Base-by-base conservation (phyloP, 768 basidiomycete genomes). In the Mycena haematopus region DNA sequence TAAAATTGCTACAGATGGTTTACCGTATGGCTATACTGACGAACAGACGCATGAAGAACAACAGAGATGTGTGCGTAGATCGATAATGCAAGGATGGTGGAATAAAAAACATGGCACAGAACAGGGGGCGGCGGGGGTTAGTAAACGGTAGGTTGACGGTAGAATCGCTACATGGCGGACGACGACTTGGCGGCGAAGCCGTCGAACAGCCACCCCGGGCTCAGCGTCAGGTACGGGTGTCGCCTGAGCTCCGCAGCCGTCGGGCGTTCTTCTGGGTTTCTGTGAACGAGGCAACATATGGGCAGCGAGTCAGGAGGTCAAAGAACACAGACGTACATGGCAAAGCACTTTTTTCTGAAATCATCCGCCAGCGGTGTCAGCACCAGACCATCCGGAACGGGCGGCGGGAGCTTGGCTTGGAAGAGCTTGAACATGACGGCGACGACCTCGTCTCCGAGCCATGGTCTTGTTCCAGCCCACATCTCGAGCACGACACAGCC, bases 401-500 rank as follows among this genome's bases (percentile, higher is more conserved):
- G 96, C 10, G 97, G 97, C 27, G 91, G 88, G 65, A 87, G 84
- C 68, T 92, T 88, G 58, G 90, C 88, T 69, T 91, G 88, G 67
- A 93, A 96, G 40, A 97, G 82, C 95, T 96, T 93, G 76, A 93
- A 92, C 89, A 99, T 93, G 62, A 98, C 95, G 1, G 93, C 90
- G 63, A 98, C 84, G 65, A 86, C 86, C 75, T 96, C 93, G 68
- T 96, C 91, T 29, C 92, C 90, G 27, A 82, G 87, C 97, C 97
- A 99, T 3, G 97, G 97, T 47, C 96, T 80, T 72, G 88, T 85
- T n/a, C 97, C 97, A 22, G 93, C 92, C 90, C 95, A 96, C 97
- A 99, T 99, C 76, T 99, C 97, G 66, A 98, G 82, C 17, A 96
- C 91, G n/a, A 99, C 93, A 78, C 97, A 99, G 1, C 97, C 97